A percentile compares a stretch with the other conserved stretches of the same genome.
Evolutionary conservation across 2,329 filamentous ascomycete species (phyloP).

Genomic region (Lecanoromycetidae sp.): DNA sequence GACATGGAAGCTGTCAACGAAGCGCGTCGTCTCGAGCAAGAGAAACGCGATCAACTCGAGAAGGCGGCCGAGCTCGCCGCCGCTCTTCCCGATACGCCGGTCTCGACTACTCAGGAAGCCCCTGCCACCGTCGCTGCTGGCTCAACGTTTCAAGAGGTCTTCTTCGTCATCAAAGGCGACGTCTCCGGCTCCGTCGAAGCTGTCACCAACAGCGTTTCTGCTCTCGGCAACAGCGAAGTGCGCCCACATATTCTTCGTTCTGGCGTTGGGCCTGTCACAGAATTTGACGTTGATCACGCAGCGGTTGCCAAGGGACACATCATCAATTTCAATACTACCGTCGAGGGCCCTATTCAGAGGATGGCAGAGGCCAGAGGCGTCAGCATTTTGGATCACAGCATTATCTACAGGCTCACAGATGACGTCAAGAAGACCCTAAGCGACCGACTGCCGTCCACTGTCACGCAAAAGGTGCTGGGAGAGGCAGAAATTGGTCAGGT

Average conservation of each 20-base stretch:
- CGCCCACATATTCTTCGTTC: slow-evolving; percentile 63
- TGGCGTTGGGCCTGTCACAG: slow-evolving; percentile 63
- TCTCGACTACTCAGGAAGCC: slow-evolving; percentile 24
- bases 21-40: slow-evolving; percentile 47
- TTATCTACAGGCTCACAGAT: slow-evolving; percentile 42
- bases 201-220: slow-evolving; percentile 61
- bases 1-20: slow-evolving; percentile 72
- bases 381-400: slow-evolving; percentile 67
- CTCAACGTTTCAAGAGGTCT: slow-evolving; percentile 47
- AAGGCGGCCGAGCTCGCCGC: slow-evolving; percentile 4
- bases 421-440: slow-evolving; percentile 48
- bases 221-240: slow-evolving; percentile 76
- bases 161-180: slow-evolving; percentile 83
- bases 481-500: slow-evolving; percentile 77
- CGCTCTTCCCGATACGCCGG: slow-evolving; percentile 19
- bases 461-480: slow-evolving; percentile 62
- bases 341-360: slow-evolving; percentile 55
- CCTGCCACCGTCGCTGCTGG: slow-evolving; percentile 29
- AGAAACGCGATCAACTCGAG: slow-evolving; percentile 28
- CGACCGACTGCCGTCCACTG: slow-evolving; percentile 52
- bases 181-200: slow-evolving; percentile 91
- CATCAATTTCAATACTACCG: slow-evolving; percentile 70
- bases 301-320: slow-evolving; percentile 62
- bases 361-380: slow-evolving; percentile 62
- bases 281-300: slow-evolving; percentile 84